Evolutionary conservation across 768 basidiomycete genomes (phyloP), one percentile per base, ranked within the genome.

Genomic region (Chalciporus piperatus): DNA sequence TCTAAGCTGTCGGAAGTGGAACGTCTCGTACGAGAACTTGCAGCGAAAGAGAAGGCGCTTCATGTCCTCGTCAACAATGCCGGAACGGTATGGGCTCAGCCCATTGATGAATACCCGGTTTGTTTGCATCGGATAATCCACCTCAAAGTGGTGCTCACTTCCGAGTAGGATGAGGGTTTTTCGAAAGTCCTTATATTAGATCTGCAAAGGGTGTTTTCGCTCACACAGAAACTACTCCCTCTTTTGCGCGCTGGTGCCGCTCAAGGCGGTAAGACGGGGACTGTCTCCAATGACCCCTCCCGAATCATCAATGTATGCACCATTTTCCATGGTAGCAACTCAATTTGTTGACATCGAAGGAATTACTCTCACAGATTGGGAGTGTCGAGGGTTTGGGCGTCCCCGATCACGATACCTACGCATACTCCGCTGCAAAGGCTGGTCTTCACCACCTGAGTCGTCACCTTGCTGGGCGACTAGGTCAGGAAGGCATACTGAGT

Each of bases 21-120:
- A 47, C 64, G 74, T 48, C 68, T 87, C 4, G 81, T 76, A 2
- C 59, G 72, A 39, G 81, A 79, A 64, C 58, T 86, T 23, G 60
- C 71, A 45, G 71, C 71, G 44, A 71, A 72, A 61, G 86, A 87
- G 69, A 71, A 74, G 40, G 75, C 63, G 1, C 62, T 85, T 32
- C 77, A 85, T 61, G 73, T 80, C 32, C 74, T 84, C 9, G 78
- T 87, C 50, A 85, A 87, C 66, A 86, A 85, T 52, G 81, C 81
- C 7, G 84, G 84, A 7, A 73, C 80, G n/a, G 73, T 76, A 16
- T 81, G 82, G 81, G 76, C 74, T 19, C 75, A 72, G 10, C 52
- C 69, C 13, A 65, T 80, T 39, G 75, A 77, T 47, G 71, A 76
- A 17, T 75, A 77, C 58, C 72, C 75, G 12, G 80, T 80, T 50